A percentile compares a stretch with the other conserved stretches of the same genome.
Evolutionary conservation across 1,284 basidiomycete species (phyloP).

Genomic region (Butyriboletus appendiculatus): DNA sequence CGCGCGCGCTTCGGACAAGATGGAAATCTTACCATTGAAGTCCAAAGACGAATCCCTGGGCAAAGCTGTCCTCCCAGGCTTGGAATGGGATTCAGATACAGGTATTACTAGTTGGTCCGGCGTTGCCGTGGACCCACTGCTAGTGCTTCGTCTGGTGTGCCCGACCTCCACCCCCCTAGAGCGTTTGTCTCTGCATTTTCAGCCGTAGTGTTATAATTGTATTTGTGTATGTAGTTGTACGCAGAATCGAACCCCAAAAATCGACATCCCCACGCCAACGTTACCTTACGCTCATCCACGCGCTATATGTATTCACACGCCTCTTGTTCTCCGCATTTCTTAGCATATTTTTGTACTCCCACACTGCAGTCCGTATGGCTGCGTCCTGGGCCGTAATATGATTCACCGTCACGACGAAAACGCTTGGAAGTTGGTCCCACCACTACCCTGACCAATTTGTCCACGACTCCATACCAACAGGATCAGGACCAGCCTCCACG

Average conservation of each 20-base stretch:
- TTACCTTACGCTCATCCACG: neutral
- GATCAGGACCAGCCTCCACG: constrained; percentile 9
- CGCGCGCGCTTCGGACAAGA: constrained; percentile 46
- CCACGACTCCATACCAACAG: constrained; percentile 1
- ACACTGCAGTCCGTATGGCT: neutral
- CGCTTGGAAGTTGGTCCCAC: neutral
- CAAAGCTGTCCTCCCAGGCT: constrained; percentile 24
- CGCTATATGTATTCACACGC: constrained; percentile 13
- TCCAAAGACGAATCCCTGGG: constrained; percentile 30
- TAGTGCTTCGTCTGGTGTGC: constrained; percentile 1
- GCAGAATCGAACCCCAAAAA: constrained; percentile 17
- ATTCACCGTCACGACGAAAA: neutral
- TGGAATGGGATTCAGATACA: constrained; percentile 34
- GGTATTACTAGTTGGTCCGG: constrained; percentile 20
- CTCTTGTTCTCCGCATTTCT: neutral
- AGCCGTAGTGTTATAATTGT: constrained; percentile 24
- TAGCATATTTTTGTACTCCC: constrained; percentile 13
- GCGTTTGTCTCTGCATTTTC: constrained; percentile 8
- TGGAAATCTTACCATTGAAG: constrained; percentile 47
- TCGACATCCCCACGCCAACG: constrained; percentile 6
- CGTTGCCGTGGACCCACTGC: neutral
- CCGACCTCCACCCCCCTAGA: neutral
- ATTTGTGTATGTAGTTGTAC: constrained; percentile 31
- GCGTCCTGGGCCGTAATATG: constrained; percentile 3
- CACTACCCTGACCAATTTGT: neutral